Percentiles rank a stretch among this genome's conserved stretches.
Evolutionary conservation across 1,284 basidiomycete species (phyloP).

Genomic region (Cryptococcus jaspeensis): DNA sequence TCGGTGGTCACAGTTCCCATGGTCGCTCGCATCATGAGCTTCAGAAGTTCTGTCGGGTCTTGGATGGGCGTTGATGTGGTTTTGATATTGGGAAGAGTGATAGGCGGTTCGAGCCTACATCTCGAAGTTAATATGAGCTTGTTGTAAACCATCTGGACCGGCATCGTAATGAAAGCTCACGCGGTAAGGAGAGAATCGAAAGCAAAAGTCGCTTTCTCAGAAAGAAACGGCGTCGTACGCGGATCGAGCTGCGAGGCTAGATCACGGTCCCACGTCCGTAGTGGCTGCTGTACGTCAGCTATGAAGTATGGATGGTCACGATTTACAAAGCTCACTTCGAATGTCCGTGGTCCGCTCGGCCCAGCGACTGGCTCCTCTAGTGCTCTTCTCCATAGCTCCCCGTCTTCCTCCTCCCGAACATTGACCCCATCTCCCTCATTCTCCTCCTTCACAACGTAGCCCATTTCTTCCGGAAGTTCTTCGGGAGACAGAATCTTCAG

Average conservation of each 20-base stretch:
- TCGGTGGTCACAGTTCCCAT: slow-evolving; percentile 34
- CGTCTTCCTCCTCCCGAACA: background rate
- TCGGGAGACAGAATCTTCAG: background rate
- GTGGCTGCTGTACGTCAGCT: slow-evolving; percentile 14
- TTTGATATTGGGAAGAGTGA: slow-evolving; percentile 20
- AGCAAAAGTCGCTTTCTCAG: slow-evolving; percentile 18
- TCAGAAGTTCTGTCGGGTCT: slow-evolving; percentile 19
- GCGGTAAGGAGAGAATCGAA: slow-evolving; percentile 34
- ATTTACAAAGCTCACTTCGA: slow-evolving; percentile 14
- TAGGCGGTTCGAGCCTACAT: slow-evolving; percentile 19
- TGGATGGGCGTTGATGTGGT: slow-evolving; percentile 10
- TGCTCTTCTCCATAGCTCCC: slow-evolving; percentile 9
- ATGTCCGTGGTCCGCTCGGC: slow-evolving; percentile 15
- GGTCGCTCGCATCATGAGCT: slow-evolving; percentile 35
- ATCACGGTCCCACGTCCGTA: slow-evolving; percentile 29
- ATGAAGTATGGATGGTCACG: background rate
- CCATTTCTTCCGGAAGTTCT: background rate
- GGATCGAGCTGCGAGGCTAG: background rate
- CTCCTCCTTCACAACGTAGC: background rate
- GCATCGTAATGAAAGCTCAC: slow-evolving; percentile 17
- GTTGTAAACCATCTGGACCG: background rate
- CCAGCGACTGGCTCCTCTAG: slow-evolving; percentile 18
- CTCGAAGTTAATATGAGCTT: background rate
- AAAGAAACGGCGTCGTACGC: slow-evolving; percentile 19
- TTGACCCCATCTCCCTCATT: background rate